A percentile compares a stretch with the other conserved stretches of the same genome.
Evolutionary conservation across 1,284 basidiomycete genomes (phyloP).

Genomic region (Austropuccinia psidii): DNA sequence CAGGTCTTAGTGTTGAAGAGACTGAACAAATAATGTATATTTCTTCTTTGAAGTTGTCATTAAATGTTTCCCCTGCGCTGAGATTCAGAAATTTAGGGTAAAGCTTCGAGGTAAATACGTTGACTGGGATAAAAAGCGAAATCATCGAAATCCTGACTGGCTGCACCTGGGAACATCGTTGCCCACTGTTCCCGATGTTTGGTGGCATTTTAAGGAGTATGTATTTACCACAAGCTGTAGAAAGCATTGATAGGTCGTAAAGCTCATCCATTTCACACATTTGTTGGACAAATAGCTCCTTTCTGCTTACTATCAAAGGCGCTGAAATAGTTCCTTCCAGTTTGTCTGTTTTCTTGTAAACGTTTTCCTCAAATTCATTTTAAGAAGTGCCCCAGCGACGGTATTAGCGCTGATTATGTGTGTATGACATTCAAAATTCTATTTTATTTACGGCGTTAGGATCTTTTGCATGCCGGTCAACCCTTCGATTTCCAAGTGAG

Average conservation of each 20-base stretch:
- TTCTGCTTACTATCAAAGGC: slow-evolving; percentile 30
- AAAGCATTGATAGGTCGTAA: not conserved
- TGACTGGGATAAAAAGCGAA: slow-evolving; percentile 21
- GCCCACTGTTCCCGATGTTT: slow-evolving; percentile 3
- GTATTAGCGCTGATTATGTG: not conserved
- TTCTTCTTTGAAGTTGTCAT: not conserved
- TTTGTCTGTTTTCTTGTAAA: not conserved
- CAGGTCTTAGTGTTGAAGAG: slow-evolving; percentile 6
- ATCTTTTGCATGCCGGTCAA: slow-evolving; percentile 2
- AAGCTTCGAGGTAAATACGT: slow-evolving; percentile 19
- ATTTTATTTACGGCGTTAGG: not conserved
- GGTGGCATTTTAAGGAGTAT: slow-evolving; percentile 19
- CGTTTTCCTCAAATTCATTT: not conserved
- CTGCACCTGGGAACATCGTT: not conserved
- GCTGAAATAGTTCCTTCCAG: slow-evolving; percentile 23
- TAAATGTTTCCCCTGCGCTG: not conserved
- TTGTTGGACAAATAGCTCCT: slow-evolving; percentile 3
- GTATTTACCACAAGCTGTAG: not conserved
- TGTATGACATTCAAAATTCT: not conserved
- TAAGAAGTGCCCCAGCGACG: not conserved
- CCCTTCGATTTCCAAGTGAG: slow-evolving; percentile 29
- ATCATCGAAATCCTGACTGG: slow-evolving; percentile 3
- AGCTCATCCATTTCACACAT: not conserved
- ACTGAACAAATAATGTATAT: slow-evolving; percentile 23
- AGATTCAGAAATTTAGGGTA: not conserved